Evolutionary conservation across 148 eudicot species (phyloP).

Genomic region (Rhododendron ferrugineum): DNA sequence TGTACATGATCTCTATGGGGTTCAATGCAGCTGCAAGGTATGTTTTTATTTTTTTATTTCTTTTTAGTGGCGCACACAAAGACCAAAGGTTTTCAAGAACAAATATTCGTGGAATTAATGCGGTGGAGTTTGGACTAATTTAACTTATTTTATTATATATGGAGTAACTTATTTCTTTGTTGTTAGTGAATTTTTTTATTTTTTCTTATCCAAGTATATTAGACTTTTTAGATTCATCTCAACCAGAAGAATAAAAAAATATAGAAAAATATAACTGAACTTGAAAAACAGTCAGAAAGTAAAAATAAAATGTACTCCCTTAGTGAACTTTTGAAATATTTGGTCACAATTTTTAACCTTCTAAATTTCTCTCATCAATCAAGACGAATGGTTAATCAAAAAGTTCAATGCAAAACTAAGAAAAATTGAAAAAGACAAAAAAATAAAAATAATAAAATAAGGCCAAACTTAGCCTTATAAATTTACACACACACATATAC

Average conservation of each 20-base stretch:
- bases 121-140: neutral
- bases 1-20: slow-evolving; percentile 46
- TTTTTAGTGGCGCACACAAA: neutral
- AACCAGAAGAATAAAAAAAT: too few relatives aligned
- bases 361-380: neutral
- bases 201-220: too few relatives aligned
- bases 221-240: too few relatives aligned
- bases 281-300: neutral
- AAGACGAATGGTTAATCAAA: too few relatives aligned
- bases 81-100: neutral
- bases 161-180: neutral
- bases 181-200: neutral
- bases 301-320: too few relatives aligned
- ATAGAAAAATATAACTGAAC: neutral
- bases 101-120: neutral
- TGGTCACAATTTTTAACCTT: too few relatives aligned
- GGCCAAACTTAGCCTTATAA: too few relatives aligned
- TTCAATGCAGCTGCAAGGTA: slow-evolving; percentile 67
- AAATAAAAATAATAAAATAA: too few relatives aligned
- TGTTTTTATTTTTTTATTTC: neutral
- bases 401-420: too few relatives aligned
- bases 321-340: too few relatives aligned
- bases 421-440: too few relatives aligned
- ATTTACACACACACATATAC: too few relatives aligned
- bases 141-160: neutral